Base-by-base conservation (phyloP, 345 rosid genomes). In the Eutrema yunnanense region DNA sequence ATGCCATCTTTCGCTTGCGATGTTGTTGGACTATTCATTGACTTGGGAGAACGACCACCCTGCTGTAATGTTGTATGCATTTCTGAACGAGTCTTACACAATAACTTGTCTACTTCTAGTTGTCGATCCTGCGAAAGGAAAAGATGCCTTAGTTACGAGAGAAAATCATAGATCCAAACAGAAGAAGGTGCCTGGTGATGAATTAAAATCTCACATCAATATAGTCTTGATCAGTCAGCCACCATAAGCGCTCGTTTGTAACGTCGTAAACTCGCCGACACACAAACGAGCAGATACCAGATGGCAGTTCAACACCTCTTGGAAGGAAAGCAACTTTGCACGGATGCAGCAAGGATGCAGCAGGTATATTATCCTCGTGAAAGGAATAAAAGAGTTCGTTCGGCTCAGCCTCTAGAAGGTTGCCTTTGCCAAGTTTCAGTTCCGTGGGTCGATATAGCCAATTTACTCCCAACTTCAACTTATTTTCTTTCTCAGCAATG, bases 281-380 rank as follows among this genome's bases (percentile, higher is more conserved):
- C 33, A 94, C 92, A 72, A 88, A 89, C 6, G 96, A 94, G 67
- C 79, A 84, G 72, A 91, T 62, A 11, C 96, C 96, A 74, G 92
- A 72, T 8, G 90, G 90, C 84, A 94, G 83, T 69, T 84, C 88
- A 81, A 76, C 74, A 30, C 91, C 93, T 86, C 80, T 88, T 5
- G 86, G 89, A 70, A 94, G 96, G 65, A 94, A 94, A 71, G 93
- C 75, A 80, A 94, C 96, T 86, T 94, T 91, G 85, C 99, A 94
- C 9, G 90, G 97, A 81, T 94, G 99, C 19, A 94, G 87, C 77
- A 94, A 69, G 0, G 92, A 91, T 67, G 84, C 95, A 79, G 95
- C 92, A 65, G 91, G 85, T 80, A 83, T 91, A 76, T 83, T 86
- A 88, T 89, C 98, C 95, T 88, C 73, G 54, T 94, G 97, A 84